Base-by-base conservation (phyloP, 352 stramenopile genomes). In the Phytophthora foliorum region DNA sequence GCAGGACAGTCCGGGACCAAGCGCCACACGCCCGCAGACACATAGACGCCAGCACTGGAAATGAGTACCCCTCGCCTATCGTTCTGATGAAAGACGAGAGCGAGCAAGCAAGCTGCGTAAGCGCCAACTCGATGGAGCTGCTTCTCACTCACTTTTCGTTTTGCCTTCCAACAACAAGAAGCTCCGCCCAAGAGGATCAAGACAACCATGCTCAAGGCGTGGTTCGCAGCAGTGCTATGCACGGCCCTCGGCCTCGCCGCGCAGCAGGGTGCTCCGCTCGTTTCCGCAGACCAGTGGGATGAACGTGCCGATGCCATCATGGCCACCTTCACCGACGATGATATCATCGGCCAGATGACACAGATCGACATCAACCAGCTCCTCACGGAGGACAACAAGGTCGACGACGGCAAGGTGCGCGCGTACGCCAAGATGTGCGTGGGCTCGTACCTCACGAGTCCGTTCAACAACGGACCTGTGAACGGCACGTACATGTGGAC, bases 341-440 rank as follows among this genome's bases (percentile, higher is more conserved):
- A 72, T 34, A 84, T 87, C 63, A 70, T 97, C 34, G 89, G 89
- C 3, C 91, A 97, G 66, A 95, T 97, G 88, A 88, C 86, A 11
- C 91, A 97, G 72, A 81, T 97, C 29, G 88, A 96, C 53, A 83
- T 97, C 50, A 85, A 78, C 55, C 75, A 86, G 13, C 72, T 97
- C 8, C 63, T 96, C 19, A 77, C 78, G 24, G 64, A 67, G 7
- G 55, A 72, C 49, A 72, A 67, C 48, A 62, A 65, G 63, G 46
- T 72, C 27, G 57, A 72, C 61, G 32, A 90, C 10, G 63, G 62
- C 63, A 66, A 65, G 48, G 63, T 72, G 38, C 63, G 56, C 22
- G 49, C 57, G 39, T 88, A 90, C 54, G 88, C 88, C 14, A 75
- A 86, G 63, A 72, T 92, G 29, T 86, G 90, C 29, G 77, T 97